A percentile compares a stretch with the other conserved stretches of the same genome.
These are phyloP conservation scores for Leucocoprinus sp. DNA, from an alignment of 768 basidiomycete species.

Conservation along the genomic window DNA sequence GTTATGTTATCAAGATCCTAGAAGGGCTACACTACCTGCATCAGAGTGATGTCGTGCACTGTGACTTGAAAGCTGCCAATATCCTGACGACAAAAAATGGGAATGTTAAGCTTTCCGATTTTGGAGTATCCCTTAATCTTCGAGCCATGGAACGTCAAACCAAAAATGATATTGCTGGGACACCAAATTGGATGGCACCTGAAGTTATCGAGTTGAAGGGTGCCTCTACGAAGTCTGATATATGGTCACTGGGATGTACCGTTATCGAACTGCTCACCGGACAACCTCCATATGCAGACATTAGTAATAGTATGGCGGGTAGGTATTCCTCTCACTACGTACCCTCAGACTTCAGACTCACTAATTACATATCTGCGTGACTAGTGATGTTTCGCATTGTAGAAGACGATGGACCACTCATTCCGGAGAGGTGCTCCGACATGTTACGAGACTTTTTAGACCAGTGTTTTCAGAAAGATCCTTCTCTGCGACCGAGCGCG, in stretches of 20 bases:
- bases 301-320: slow-evolving; percentile 89
- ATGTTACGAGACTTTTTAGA: slow-evolving; percentile 71
- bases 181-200: slow-evolving; percentile 99
- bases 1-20: slow-evolving; percentile 93
- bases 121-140: slow-evolving; percentile 94
- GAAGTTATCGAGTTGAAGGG: slow-evolving; percentile 96
- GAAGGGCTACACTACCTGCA: slow-evolving; percentile 95
- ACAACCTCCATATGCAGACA: slow-evolving; percentile 84
- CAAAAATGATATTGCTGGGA: slow-evolving; percentile 77
- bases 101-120: slow-evolving; percentile 95
- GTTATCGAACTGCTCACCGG: slow-evolving; percentile 92
- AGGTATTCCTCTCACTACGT: slow-evolving; percentile 17
- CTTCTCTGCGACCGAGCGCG: slow-evolving; percentile 73
- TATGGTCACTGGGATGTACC: slow-evolving; percentile 94
- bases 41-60: slow-evolving; percentile 84
- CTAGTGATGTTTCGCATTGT: slow-evolving; percentile 97
- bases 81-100: slow-evolving; percentile 98
- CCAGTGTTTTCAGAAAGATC: slow-evolving; percentile 90
- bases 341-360: slow-evolving; percentile 2
- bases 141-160: slow-evolving; percentile 82
- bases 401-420: slow-evolving; percentile 81
- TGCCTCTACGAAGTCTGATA: slow-evolving; percentile 87
- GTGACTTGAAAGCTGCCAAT: slow-evolving; percentile 97
- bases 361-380: slow-evolving; percentile 7
- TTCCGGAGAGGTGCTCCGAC: slow-evolving; percentile 75